Evolutionary conservation across 2,329 filamentous ascomycete genomes (phyloP), one percentile per base, ranked within the genome.

Genomic region (Aureobasidium sp.): DNA sequence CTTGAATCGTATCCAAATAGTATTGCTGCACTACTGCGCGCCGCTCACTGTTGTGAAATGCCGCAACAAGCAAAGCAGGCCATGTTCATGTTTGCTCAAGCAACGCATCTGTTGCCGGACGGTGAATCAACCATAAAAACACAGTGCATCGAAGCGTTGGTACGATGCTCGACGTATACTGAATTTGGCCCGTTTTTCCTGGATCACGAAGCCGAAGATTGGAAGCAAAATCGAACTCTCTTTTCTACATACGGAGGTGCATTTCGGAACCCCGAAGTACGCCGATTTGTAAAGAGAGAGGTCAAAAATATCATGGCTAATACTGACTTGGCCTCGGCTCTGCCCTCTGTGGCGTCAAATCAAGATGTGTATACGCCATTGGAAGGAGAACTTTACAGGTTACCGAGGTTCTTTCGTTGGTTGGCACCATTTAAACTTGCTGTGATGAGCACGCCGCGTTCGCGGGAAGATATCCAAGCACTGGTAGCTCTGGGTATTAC

Each of bases 371-470:
- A 32, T n/a, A 50, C 45, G 2, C 57, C 45, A 2, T 1, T 53
- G 3, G 14, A 16, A 13, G 36, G 32, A 16, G 39, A 55, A 10
- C 41, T 61, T 10, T 54, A 45, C 30, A 60, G 53, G 29, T 7
- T 64, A 16, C 63, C 63, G 27, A 58, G 63, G 11, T 64, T 64
- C 41, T 64, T 64, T 37, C 49, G 61, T 29, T 64, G 63, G 63
- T 6, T 62, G 13, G 1, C 54, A 13, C 63, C 63, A 1, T 57
- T 62, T n/a, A 42, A 57, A 9, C 29, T 64, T 1, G 57, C 61
- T 7, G 51, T 49, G 3, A 64, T 64, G 61, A 62, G 60, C 27
- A 62, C 61, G 11, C 63, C 63, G 2, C 32, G 57, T 2, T 39
- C 16, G 11, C 45, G 32, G 14, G 42, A 47, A n/a, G 61, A 64